phyloP scores from a whole-genome alignment of 179 eudicot species.

The Silene vulgaris region DNA sequence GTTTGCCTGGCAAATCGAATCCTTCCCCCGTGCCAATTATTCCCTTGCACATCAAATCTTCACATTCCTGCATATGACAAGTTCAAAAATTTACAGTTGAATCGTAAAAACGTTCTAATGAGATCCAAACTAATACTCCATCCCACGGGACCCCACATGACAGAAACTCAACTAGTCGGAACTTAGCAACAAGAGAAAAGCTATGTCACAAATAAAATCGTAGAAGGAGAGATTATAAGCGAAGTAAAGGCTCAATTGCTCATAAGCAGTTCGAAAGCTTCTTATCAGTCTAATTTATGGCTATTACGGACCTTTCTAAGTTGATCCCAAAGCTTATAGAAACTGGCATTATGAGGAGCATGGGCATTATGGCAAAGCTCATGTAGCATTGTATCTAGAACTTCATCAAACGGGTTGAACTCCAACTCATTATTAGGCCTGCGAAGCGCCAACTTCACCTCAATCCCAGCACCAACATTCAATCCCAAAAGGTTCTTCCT shows the following conservation, averaged over 20 bases:
- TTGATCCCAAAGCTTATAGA: conserved; percentile 95
- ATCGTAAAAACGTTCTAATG: too few relatives aligned
- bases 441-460: conserved; percentile 81
- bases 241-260: background rate
- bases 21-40: conserved; percentile 70
- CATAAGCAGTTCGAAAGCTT: conserved; percentile 1
- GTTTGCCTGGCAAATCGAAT: conserved; percentile 82
- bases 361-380: conserved; percentile 88
- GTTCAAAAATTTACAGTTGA: too few relatives aligned
- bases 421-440: conserved; percentile 64
- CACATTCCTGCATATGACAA: conserved; percentile 60
- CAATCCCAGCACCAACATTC: conserved; percentile 70
- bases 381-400: conserved; percentile 93
- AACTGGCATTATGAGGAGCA: conserved; percentile 85
- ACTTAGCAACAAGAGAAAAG: background rate
- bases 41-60: conserved; percentile 72
- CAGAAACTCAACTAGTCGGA: conserved; percentile 6
- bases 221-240: background rate
- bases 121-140: background rate
- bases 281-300: background rate
- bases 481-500: conserved; percentile 63
- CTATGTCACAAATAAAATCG: background rate
- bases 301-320: conserved; percentile 54
- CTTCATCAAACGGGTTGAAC: conserved; percentile 58
- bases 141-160: background rate